Percentiles rank a stretch among this genome's conserved stretches.
Evolutionary conservation across 352 stramenopile genomes (phyloP).

Genomic region (Phytophthora pini): DNA sequence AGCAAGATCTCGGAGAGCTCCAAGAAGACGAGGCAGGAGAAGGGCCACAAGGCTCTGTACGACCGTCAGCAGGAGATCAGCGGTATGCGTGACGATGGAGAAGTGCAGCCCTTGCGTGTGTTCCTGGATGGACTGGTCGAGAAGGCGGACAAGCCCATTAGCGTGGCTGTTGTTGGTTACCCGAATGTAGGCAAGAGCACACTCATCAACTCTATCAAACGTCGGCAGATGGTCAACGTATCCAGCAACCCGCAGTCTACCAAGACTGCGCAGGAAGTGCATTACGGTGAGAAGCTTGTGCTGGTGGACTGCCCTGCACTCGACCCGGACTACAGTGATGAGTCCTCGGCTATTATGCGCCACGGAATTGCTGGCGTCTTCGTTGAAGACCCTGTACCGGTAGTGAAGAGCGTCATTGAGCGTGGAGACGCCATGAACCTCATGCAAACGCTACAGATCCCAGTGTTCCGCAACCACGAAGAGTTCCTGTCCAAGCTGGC

Average conservation of each 20-base stretch:
- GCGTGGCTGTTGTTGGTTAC: conserved; percentile 98
- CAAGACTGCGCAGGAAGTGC: conserved; percentile 91
- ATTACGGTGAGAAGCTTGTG: conserved; percentile 97
- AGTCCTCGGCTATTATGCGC: conserved; percentile 86
- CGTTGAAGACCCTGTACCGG: conserved; percentile 94
- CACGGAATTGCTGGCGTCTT: conserved; percentile 96
- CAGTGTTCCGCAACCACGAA: conserved; percentile 91
- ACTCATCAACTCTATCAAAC: conserved; percentile 96
- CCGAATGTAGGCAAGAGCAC: conserved; percentile 97
- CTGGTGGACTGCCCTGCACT: conserved; percentile 98
- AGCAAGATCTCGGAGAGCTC: conserved; percentile 92
- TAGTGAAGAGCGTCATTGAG: conserved; percentile 92
- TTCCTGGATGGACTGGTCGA: conserved; percentile 97
- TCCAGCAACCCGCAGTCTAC: conserved; percentile 65
- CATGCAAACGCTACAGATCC: conserved; percentile 97
- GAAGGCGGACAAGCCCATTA: conserved; percentile 70
- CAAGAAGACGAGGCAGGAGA: conserved; percentile 78
- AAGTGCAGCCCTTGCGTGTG: conserved; percentile 91
- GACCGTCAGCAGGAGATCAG: conserved; percentile 72
- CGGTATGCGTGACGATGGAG: conserved; percentile 78
- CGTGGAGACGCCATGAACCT: conserved; percentile 93
- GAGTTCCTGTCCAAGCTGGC: conserved; percentile 98
- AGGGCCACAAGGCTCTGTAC: conserved; percentile 73
- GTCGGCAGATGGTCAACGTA: conserved; percentile 57
- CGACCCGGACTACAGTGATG: conserved; percentile 94